These are phyloP conservation scores for Chrysoporthe austroafricana DNA, from an alignment of 2,329 filamentous ascomycete genomes.

Conservation along the genomic window DNA sequence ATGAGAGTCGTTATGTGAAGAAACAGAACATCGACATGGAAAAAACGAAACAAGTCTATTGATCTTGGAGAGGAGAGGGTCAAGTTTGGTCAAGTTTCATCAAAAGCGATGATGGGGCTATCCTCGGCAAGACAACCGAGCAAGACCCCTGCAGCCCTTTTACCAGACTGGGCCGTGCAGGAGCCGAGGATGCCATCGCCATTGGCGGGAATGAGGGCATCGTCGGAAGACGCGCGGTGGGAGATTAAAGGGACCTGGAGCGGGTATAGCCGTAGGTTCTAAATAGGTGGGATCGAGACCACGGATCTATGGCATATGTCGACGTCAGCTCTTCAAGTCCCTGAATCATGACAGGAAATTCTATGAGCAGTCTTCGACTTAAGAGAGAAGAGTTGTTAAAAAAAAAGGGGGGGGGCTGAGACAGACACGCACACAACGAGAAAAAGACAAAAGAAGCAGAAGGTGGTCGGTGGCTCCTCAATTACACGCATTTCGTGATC, in stretches of 20 bases:
- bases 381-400: too few species aligned
- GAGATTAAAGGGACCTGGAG: conserved; percentile 14
- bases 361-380: too few species aligned
- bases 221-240: conserved; percentile 9
- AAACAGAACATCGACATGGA: background rate
- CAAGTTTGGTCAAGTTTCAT: conserved; percentile 5
- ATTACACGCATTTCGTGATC: too few species aligned
- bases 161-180: background rate
- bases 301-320: background rate
- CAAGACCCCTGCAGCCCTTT: background rate
- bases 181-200: background rate
- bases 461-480: too few species aligned
- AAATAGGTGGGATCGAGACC: background rate
- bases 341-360: background rate
- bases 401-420: too few species aligned
- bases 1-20: conserved; percentile 9
- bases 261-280: conserved; percentile 9
- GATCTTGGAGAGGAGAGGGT: background rate
- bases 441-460: too few species aligned
- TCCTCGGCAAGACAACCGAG: conserved; percentile 4
- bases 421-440: too few species aligned
- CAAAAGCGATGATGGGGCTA: conserved; percentile 1
- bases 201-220: conserved; percentile 21
- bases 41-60: conserved; percentile 12
- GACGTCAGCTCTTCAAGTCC: background rate